Evolutionary conservation across 2,329 filamentous ascomycete species (phyloP).

Genomic region (Sporothrix dimorphospora): DNA sequence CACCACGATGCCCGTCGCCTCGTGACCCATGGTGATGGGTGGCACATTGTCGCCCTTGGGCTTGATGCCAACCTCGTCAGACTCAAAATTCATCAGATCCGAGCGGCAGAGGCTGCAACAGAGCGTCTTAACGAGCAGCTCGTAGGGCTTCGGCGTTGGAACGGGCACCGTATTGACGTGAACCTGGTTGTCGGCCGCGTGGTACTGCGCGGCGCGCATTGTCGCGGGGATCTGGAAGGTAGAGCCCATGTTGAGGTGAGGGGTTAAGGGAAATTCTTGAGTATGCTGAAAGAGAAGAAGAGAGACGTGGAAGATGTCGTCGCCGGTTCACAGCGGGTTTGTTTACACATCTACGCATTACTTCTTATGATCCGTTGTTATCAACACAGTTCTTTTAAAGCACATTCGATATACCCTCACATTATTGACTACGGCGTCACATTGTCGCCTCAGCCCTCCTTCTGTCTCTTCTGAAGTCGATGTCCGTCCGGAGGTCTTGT

Average conservation of each 20-base stretch:
- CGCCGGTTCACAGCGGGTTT: neutral
- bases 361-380: neutral
- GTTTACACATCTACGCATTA: neutral
- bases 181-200: constrained; percentile 1
- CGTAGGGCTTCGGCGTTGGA: constrained; percentile 10
- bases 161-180: constrained; percentile 24
- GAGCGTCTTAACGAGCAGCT: constrained; percentile 25
- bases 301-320: neutral
- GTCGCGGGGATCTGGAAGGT: constrained; percentile 15
- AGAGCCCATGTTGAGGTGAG: neutral
- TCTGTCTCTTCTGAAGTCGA: neutral
- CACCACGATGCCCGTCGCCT: constrained; percentile 63
- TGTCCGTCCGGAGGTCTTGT: neutral
- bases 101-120: constrained; percentile 28
- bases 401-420: too few species aligned
- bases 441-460: neutral
- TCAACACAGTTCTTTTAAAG: neutral
- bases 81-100: constrained; percentile 27
- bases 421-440: neutral
- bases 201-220: constrained; percentile 24
- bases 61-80: constrained; percentile 26
- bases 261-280: neutral
- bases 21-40: constrained; percentile 53
- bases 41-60: constrained; percentile 20
- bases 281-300: neutral